Base-by-base conservation (phyloP, 805 yeast species). In the Wickerhamiella hasegawae region DNA sequence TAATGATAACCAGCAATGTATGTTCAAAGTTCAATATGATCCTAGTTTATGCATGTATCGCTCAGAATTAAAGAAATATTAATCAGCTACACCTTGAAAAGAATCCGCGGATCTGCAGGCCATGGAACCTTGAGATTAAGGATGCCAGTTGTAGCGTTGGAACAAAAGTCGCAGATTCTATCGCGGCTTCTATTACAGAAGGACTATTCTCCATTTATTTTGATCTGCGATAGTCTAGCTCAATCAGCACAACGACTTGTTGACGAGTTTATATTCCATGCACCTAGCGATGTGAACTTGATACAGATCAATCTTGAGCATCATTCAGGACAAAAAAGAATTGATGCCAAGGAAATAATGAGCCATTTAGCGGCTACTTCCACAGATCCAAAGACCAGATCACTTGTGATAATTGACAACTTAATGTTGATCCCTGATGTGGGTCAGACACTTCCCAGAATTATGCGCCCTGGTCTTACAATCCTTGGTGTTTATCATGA, bases 201-300 rank as follows among this genome's bases (percentile, higher is more conserved):
- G 43, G 97, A 90, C 47, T 55, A 55, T 17, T 68, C 87, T 0
- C 92, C 94, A 0, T 69, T 87, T 36, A 53, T 82, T 3, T 61
- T 87, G 4, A 60, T 78, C 3, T 49, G 69, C 6, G 97, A 90
- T 52, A 65, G 79, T 1, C 55, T 83, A 8, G 60, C 67, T 0
- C 95, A 85, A 52, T 70, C 90, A 0, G 71, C 83, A 0, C 45
- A 57, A 21, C 47, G 59, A 31, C 53, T 85, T 10, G 48, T 80
- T 1, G 49, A 57, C 19, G 95, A 83, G 49, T 62, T 84, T 32
- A 54, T 65, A 2, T 53, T 62, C 42, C 61, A 66, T 44, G 46
- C 48, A 26, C 54, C 57, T 10, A 48, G 39, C 1, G 32, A 34
- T 19, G 32, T 34, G 3, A 38, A 32, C 6, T 21, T 40, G 1